Evolutionary conservation across 139 green algal genomes (phyloP), one percentile per base, ranked within the genome.

Genomic region (Chlamydomonas incerta): DNA sequence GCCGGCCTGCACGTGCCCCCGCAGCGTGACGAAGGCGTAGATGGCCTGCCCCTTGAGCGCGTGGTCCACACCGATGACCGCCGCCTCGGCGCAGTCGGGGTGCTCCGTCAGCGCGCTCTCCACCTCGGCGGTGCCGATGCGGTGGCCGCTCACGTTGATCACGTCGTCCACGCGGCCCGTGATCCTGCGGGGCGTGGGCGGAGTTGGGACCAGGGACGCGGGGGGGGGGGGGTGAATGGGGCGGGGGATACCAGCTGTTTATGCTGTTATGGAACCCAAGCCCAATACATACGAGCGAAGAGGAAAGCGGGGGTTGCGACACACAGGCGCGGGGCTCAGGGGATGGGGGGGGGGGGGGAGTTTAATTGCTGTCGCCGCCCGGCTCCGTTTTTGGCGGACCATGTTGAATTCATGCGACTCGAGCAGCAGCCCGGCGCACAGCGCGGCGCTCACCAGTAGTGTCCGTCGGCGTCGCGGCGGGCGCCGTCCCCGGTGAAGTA

Each of bases 141-240:
- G 88, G 90, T 99, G 97, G 23, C 97, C 97, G 55, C 55, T 60
- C 26, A 99, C 96, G 74, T 98, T 98, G 85, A 97, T 97, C 29
- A 99, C 97, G 87, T 99, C 97, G 82, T 99, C 97, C 72, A 99
- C 97, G 55, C 97, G 93, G n/a, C 92, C 94, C 55, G 93, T 97
- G 88, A 97, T 95, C 93, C 55, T 62, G 55, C 6, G 6, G 41
- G 41, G 41, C 8, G n/a, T n/a, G n/a, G n/a, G n/a, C n/a, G n/a
- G n/a, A n/a, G n/a, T n/a, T n/a, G n/a, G n/a, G n/a, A n/a, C n/a
- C n/a, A n/a, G n/a, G n/a, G n/a, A n/a, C n/a, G n/a, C n/a, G n/a
- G 41, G 41, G 41, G 5, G 41, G 41, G 41, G 5, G 41, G 41
- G 41, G 41, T 50, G 6, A 50, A 8, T 50, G 41, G 5, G 41